Conservation (phyloP, 1,139 yeast genomes). For the Scheffersomyces insectosa region DNA sequence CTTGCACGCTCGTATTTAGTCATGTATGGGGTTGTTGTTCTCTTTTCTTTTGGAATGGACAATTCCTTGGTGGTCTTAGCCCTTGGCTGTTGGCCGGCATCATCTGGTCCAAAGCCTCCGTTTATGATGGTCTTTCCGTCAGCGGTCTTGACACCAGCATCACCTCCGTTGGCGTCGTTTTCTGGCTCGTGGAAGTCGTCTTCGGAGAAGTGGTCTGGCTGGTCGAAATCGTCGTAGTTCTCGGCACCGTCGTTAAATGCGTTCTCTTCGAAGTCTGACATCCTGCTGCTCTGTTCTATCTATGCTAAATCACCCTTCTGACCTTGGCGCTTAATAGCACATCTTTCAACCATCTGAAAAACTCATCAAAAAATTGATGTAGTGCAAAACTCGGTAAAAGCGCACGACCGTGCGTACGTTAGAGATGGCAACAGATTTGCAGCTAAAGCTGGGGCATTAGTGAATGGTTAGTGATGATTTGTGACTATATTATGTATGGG, state of each 20-base stretch:
- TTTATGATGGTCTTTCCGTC: slow-evolving; percentile 75
- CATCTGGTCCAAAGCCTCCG: slow-evolving; percentile 66
- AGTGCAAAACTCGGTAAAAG: too few relatives aligned
- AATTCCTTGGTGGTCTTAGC: slow-evolving; percentile 70
- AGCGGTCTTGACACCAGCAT: slow-evolving; percentile 57
- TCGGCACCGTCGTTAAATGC: slow-evolving; percentile 79
- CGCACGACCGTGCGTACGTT: too few relatives aligned
- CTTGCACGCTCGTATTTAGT: slow-evolving; percentile 97
- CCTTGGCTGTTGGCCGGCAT: slow-evolving; percentile 49
- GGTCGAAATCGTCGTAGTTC: slow-evolving; percentile 79
- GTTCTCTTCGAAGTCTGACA: slow-evolving; percentile 53
- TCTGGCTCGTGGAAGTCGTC: slow-evolving; percentile 52
- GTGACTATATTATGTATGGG: too few relatives aligned
- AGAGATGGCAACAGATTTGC: slow-evolving; percentile 1
- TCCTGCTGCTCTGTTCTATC: slow-evolving; percentile 12
- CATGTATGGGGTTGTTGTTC: slow-evolving; percentile 98
- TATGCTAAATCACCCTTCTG: neutral
- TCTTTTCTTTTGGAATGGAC: slow-evolving; percentile 84
- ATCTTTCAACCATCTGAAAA: neutral
- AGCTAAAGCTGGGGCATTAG: neutral
- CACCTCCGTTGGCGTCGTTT: slow-evolving; percentile 30
- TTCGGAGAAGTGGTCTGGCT: slow-evolving; percentile 74
- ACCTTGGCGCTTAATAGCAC: too few relatives aligned
- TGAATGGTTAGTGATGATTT: too few relatives aligned
- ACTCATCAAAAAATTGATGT: neutral